These are phyloP conservation scores for Pseudogymnoascus sp. DNA, from an alignment of 2,329 filamentous ascomycete genomes.

Conservation along the genomic window DNA sequence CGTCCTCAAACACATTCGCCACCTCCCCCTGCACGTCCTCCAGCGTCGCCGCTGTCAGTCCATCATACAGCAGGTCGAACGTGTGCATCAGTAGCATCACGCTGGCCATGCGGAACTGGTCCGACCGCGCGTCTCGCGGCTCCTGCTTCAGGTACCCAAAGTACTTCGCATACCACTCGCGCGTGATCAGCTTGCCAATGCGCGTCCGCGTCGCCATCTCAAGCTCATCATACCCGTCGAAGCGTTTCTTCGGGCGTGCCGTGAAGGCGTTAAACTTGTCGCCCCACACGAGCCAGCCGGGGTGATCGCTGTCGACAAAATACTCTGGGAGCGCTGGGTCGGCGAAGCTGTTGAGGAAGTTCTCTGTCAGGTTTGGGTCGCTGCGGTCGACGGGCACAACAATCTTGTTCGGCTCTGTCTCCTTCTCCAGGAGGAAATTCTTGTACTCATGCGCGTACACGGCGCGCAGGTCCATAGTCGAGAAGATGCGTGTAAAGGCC, in stretches of 20 bases:
- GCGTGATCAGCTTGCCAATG: constrained; percentile 72
- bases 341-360: constrained; percentile 70
- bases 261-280: constrained; percentile 75
- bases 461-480: constrained; percentile 78
- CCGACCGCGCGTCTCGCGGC: constrained; percentile 69
- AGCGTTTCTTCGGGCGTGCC: constrained; percentile 57
- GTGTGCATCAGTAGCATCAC: constrained; percentile 81
- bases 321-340: constrained; percentile 67
- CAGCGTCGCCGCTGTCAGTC: constrained; percentile 67
- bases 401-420: constrained; percentile 68
- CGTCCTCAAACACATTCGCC: constrained; percentile 73
- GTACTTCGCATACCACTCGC: constrained; percentile 76
- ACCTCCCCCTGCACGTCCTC: constrained; percentile 81
- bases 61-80: constrained; percentile 82
- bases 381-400: constrained; percentile 64
- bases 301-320: constrained; percentile 84
- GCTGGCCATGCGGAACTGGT: constrained; percentile 84
- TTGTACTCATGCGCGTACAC: constrained; percentile 79
- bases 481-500: constrained; percentile 67
- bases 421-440: constrained; percentile 75
- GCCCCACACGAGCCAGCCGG: constrained; percentile 94
- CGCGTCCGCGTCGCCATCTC: constrained; percentile 66
- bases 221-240: constrained; percentile 65
- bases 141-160: constrained; percentile 96
- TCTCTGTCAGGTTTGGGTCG: constrained; percentile 68